phyloP scores from a whole-genome alignment of 2,329 filamentous ascomycete genomes.

The Aspergillus persii region DNA sequence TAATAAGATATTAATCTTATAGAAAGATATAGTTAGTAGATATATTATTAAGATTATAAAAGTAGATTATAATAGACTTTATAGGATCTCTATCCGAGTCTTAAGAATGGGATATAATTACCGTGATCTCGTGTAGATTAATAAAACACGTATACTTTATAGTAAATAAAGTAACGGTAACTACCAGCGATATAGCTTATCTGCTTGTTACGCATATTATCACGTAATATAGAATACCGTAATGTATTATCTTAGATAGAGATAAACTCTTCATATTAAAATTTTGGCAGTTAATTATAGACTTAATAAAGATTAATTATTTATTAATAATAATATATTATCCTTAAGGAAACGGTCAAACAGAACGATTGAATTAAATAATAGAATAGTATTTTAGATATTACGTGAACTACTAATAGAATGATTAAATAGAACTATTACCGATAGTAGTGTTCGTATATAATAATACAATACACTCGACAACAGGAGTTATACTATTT shows the following conservation, averaged over 20 bases:
- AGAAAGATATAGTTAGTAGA: neutral
- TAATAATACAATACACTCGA: neutral
- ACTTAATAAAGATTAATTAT: neutral
- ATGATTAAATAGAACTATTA: conserved; percentile 5
- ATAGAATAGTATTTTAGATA: conserved; percentile 6
- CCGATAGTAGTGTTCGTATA: neutral
- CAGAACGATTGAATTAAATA: conserved; percentile 1
- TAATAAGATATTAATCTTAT: neutral
- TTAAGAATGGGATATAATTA: neutral
- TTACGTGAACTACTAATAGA: conserved; percentile 6
- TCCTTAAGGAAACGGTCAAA: neutral
- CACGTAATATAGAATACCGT: neutral
- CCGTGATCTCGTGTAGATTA: neutral
- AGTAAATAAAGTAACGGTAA: neutral
- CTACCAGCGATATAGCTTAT: neutral
- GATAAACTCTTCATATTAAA: conserved; percentile 6
- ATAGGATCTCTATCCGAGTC: neutral
- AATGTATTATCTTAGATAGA: conserved; percentile 1
- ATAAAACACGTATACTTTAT: conserved; percentile 1
- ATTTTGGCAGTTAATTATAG: neutral
- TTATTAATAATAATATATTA: neutral
- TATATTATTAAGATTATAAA: neutral
- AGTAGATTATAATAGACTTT: neutral
- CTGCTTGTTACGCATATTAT: neutral
- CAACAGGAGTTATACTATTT: neutral